These are phyloP conservation scores for Excoecaria agallocha DNA, from an alignment of 345 rosid species.

Conservation along the genomic window DNA sequence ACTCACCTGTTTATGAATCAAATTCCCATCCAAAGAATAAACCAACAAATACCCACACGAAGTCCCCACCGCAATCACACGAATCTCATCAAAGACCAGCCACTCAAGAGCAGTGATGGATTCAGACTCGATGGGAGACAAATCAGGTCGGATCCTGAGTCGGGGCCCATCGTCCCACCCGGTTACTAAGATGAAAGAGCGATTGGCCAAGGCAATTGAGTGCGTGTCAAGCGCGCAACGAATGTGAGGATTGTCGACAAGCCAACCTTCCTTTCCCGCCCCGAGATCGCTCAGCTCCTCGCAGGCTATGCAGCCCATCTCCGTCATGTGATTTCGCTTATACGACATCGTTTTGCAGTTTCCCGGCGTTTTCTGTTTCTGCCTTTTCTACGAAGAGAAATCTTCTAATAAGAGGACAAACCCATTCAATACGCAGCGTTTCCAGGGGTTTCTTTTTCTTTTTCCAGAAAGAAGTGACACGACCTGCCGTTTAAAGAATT, in stretches of 20 bases:
- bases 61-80: conserved; percentile 73
- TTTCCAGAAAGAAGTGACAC: not conserved
- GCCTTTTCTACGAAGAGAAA: not conserved
- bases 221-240: conserved; percentile 71
- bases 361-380: not conserved
- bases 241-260: conserved; percentile 56
- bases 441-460: not conserved
- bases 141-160: conserved; percentile 79
- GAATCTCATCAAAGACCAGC: conserved; percentile 70
- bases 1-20: conserved; percentile 77
- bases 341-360: conserved; percentile 5
- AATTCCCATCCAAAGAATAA: conserved; percentile 62
- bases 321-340: conserved; percentile 64
- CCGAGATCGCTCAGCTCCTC: conserved; percentile 74
- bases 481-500: not conserved
- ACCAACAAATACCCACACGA: conserved; percentile 73
- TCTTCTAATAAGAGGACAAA: not conserved
- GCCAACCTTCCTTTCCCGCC: conserved; percentile 96
- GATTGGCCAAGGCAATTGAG: conserved; percentile 67
- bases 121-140: conserved; percentile 80
- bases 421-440: not conserved
- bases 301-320: conserved; percentile 84
- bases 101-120: conserved; percentile 70
- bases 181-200: conserved; percentile 47
- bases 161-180: conserved; percentile 71